phyloP scores from a whole-genome alignment of 805 yeast species.

The Teunomyces cretensis region DNA sequence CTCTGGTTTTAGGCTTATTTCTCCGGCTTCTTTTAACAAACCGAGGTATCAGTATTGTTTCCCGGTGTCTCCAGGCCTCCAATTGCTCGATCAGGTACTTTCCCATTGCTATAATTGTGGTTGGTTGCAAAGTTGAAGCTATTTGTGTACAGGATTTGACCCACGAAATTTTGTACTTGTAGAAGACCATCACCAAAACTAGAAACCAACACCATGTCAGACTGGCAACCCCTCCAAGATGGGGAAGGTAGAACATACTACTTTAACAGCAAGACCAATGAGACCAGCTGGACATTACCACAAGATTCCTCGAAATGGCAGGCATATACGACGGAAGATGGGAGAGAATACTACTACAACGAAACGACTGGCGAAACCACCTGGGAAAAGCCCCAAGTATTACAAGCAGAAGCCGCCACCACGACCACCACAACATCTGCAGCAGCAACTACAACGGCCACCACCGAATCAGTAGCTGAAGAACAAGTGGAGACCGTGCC shows the following conservation, averaged over 20 bases:
- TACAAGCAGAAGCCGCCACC: constrained; percentile 15
- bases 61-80: neutral
- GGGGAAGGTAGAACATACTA: constrained; percentile 71
- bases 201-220: constrained; percentile 11
- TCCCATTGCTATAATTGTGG: neutral
- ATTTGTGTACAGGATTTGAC: constrained; percentile 1
- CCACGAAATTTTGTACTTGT: neutral
- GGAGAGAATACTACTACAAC: constrained; percentile 69
- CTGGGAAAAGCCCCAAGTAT: constrained; percentile 75
- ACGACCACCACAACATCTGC: constrained; percentile 7
- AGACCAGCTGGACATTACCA: constrained; percentile 84
- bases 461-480: constrained; percentile 4
- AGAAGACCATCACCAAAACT: neutral
- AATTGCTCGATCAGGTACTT: neutral
- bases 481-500: neutral
- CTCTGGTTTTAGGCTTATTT: neutral
- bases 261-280: constrained; percentile 61
- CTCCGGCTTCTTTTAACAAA: too few relatives aligned
- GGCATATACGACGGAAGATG: constrained; percentile 52
- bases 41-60: neutral
- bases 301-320: constrained; percentile 36
- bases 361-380: constrained; percentile 61
- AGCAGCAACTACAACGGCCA: constrained; percentile 3
- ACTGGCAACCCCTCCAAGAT: constrained; percentile 67
- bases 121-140: neutral